Base-by-base conservation (phyloP, 1,284 basidiomycete genomes). In the Apiotrichum siamense region DNA sequence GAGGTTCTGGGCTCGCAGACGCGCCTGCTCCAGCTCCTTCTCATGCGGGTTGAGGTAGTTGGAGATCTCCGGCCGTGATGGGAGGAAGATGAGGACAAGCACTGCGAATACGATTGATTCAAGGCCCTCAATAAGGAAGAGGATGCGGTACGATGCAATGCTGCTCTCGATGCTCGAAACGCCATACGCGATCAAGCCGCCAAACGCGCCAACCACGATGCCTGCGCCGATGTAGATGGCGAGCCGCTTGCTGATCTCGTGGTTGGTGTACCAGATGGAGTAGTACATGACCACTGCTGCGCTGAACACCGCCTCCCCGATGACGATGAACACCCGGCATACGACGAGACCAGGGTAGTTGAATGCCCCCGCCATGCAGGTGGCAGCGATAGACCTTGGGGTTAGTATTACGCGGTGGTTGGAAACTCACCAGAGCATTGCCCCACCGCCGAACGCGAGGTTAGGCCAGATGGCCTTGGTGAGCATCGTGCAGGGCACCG, bases 51-150 rank as follows among this genome's bases (percentile, higher is more conserved):
- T n/a, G n/a, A n/a, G n/a, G n/a, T 27, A 85, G 0, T 68, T 69
- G 0, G 86, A 85, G 17, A 80, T 83, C 62, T 89, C 86, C 0
- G 88, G 88, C 21, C 87, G 77, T 50, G 83, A 79, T 0, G 88
- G 88, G 0, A 91, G 75, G 49, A 83, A 72, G 51, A 81, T 76
- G 51, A 84, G 69, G 3, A 84, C 80, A 20, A 82, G 24, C 10
- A 85, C 25, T 2, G 85, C 87, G 18, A 89, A 75, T 1, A 85
- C 20, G 9, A 90, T 32, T 3, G 39, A 26, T 18, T 47, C 48
- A 12, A 49, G 35, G 12, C 48, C 52, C 52, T 54, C 47, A 27
- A 49, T 49, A 13, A 54, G 25, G 47, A 49, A 49, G 18, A 59
- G 55, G 23, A 56, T 50, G 25, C 58, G 51, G 52, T 52, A 59